Base-by-base conservation (phyloP, 257 asterid species). In the Apocynum venetum region DNA sequence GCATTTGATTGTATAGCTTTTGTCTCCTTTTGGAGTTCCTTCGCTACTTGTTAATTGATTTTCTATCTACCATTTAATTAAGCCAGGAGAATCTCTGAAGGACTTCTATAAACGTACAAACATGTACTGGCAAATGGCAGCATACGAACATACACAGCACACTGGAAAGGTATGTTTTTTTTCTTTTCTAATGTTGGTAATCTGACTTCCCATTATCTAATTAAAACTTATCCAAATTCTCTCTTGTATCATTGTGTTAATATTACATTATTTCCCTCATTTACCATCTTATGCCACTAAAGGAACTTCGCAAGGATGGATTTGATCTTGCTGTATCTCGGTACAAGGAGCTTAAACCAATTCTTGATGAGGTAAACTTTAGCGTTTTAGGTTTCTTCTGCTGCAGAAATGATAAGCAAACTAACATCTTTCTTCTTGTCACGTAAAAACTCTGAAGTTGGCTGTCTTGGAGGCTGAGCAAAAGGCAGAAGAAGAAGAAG, bases 61-160 rank as follows among this genome's bases (percentile, higher is more conserved):
- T n/a, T 68, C 77, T 75, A 13, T 59, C 14, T 78, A 17, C 78
- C 67, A 20, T 79, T 66, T 43, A 44, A 43, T 72, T 41, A 57
- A 95, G 99, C 97, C 97, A 35, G 99, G 98, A 63, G 99, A 96
- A 80, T 82, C 98, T 44, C 82, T 96, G 73, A 91, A 87, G 88
- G 98, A 96, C 84, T 96, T 96, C 88, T 96, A 88, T 74, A 91
- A 88, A 82, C 96, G 99, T 59, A 96, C 99, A 61, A 89, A 93
- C 83, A 85, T 87, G 93, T 96, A 96, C 91, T 96, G 99, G 99
- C 99, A 93, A 86, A 91, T 96, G 98, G 99, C 99, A 74, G 99
- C 99, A 56, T 89, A 91, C 81, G 97, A 96, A 78, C 98, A 96
- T 82, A 96, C 99, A 52, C 94, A 96, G 75, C 99, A 96, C 87